These are phyloP conservation scores for Saxophila tyrrhenica DNA, from an alignment of 495 filamentous ascomycete species.

Conservation along the genomic window DNA sequence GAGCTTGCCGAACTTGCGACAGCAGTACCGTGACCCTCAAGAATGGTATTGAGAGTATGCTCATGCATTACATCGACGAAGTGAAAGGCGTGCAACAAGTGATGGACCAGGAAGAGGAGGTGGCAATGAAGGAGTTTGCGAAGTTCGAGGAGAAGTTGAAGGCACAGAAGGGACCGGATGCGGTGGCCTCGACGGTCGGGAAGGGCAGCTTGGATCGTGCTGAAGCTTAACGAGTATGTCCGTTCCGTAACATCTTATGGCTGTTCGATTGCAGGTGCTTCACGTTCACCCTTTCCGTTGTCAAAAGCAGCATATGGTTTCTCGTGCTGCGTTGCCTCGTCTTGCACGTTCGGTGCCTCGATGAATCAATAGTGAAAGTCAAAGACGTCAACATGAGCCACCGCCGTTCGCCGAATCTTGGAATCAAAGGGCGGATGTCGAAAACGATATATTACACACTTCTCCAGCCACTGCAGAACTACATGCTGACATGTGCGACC, in stretches of 20 bases:
- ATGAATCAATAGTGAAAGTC: no score
- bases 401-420: no score
- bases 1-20: conserved; percentile 91
- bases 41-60: conserved; percentile 95
- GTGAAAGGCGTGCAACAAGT: conserved; percentile 88
- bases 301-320: no score
- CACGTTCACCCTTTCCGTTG: background rate
- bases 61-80: conserved; percentile 93
- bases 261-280: background rate
- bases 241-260: background rate
- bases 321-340: no score
- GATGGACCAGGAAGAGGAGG: conserved; percentile 82
- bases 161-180: conserved; percentile 54
- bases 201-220: conserved; percentile 58
- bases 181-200: conserved; percentile 47
- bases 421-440: no score
- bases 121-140: conserved; percentile 80
- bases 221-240: conserved; percentile 27
- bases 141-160: conserved; percentile 93
- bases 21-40: conserved; percentile 89
- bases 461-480: no score
- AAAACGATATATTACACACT: no score
- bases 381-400: no score
- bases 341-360: no score
- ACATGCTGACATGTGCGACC: no score